These are phyloP conservation scores for Kernera saxatilis DNA, from an alignment of 345 rosid genomes.

Conservation along the genomic window DNA sequence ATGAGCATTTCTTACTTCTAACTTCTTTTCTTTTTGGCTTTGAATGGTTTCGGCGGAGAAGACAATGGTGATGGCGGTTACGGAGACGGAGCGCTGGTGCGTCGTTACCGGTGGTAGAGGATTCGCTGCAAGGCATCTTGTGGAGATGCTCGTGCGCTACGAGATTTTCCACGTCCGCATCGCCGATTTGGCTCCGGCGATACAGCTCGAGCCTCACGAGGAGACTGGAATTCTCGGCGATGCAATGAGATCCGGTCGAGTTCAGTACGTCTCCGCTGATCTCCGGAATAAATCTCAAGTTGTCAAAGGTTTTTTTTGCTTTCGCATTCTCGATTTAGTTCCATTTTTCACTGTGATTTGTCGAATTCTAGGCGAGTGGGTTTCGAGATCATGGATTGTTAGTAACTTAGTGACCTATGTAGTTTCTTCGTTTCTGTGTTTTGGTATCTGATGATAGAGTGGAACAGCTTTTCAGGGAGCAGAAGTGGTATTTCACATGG, in stretches of 20 bases:
- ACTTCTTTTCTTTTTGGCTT: background rate
- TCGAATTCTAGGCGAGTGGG: background rate
- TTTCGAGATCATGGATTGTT: background rate
- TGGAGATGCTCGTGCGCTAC: slow-evolving; percentile 62
- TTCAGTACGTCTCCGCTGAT: slow-evolving; percentile 56
- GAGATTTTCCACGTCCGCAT: slow-evolving; percentile 57
- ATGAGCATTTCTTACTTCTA: background rate
- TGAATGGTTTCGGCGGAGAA: background rate
- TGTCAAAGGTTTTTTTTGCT: slow-evolving; percentile 33
- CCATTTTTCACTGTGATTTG: too few species aligned
- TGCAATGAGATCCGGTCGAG: slow-evolving; percentile 66
- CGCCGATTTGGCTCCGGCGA: slow-evolving; percentile 58
- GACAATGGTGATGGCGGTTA: slow-evolving; percentile 31
- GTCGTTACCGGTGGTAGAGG: slow-evolving; percentile 95
- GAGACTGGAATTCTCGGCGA: slow-evolving; percentile 58
- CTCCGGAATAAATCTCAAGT: slow-evolving; percentile 75
- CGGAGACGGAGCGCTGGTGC: slow-evolving; percentile 57
- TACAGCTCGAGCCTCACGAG: slow-evolving; percentile 52
- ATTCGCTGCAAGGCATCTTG: slow-evolving; percentile 82
- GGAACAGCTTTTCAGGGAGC: slow-evolving; percentile 62
- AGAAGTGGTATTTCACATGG: slow-evolving; percentile 91
- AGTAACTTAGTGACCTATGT: background rate
- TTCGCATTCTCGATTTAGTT: background rate
- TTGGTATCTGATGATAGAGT: background rate
- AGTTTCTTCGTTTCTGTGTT: background rate